These are phyloP conservation scores for Penicillium psychrosexuale DNA, from an alignment of 2,329 filamentous ascomycete genomes.

Conservation along the genomic window DNA sequence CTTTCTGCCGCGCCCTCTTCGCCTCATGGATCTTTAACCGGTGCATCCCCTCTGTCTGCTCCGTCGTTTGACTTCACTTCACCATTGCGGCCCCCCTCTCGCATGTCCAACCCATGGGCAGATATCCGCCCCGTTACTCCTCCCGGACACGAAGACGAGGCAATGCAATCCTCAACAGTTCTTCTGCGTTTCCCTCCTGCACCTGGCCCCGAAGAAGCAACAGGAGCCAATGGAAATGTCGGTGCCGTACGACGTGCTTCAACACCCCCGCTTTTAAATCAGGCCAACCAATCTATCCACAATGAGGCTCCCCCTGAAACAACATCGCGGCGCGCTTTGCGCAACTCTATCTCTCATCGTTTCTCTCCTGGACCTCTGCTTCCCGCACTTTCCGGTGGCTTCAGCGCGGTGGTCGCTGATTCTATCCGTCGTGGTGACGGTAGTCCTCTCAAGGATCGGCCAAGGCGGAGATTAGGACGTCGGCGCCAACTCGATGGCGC, in stretches of 20 bases:
- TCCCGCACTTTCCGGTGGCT: conserved; percentile 57
- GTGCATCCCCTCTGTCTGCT: conserved; percentile 28
- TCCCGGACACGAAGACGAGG: conserved; percentile 16
- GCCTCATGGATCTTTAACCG: conserved; percentile 32
- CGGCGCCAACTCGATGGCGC: conserved; percentile 30
- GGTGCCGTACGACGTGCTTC: conserved; percentile 18
- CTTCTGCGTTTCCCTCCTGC: conserved; percentile 41
- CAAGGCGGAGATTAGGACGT: conserved; percentile 24
- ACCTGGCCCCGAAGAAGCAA: conserved; percentile 31
- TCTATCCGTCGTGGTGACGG: conserved; percentile 58
- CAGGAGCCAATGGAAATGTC: conserved; percentile 10
- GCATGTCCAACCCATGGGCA: conserved; percentile 41
- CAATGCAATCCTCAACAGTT: conserved; percentile 31
- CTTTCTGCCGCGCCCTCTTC: conserved; percentile 35
- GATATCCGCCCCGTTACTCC: conserved; percentile 31
- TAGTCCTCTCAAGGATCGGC: conserved; percentile 35
- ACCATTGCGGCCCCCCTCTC: conserved; percentile 35
- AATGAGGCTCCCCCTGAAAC: conserved; percentile 34
- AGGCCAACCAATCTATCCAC: conserved; percentile 23
- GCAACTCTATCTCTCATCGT: conserved; percentile 50
- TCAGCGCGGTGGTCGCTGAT: conserved; percentile 64
- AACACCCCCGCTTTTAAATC: conserved; percentile 18
- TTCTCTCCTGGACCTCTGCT: conserved; percentile 59
- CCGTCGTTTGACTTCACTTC: conserved; percentile 28
- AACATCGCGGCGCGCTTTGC: conserved; percentile 36